Conservation (phyloP, 2,329 filamentous ascomycete species). For the Fusarium sp. region DNA sequence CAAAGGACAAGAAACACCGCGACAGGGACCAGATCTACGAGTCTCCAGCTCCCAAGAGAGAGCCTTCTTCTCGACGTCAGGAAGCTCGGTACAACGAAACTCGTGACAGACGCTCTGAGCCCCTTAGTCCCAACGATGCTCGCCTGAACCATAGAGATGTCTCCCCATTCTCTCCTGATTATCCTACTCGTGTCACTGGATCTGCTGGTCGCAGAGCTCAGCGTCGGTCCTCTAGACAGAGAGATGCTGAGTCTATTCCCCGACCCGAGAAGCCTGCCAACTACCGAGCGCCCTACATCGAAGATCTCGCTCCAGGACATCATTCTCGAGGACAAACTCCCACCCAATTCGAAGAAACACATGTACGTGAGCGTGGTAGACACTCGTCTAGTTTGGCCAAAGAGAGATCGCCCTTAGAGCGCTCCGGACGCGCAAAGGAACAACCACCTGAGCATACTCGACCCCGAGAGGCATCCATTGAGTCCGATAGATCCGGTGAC, state of each 20-base stretch:
- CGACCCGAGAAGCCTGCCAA: not conserved
- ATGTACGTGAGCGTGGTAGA: not conserved
- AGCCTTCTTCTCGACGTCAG: not conserved
- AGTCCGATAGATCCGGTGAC: constrained; percentile 32
- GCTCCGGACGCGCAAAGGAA: not conserved
- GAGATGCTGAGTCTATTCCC: constrained; percentile 26
- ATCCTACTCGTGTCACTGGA: constrained; percentile 37
- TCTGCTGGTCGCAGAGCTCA: constrained; percentile 45
- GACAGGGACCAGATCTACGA: not conserved
- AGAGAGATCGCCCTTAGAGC: constrained; percentile 12
- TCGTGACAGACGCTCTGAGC: constrained; percentile 8
- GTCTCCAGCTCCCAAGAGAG: not conserved
- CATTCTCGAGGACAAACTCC: constrained; percentile 4
- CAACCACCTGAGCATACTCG: not conserved
- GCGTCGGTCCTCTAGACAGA: constrained; percentile 31
- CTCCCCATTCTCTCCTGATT: constrained; percentile 21
- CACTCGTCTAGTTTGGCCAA: constrained; percentile 3
- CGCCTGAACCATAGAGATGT: not conserved
- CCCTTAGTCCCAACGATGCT: not conserved
- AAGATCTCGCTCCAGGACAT: constrained; percentile 34
- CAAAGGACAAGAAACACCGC: not conserved
- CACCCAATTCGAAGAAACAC: not conserved
- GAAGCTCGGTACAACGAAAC: not conserved
- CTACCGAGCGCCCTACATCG: constrained; percentile 43
- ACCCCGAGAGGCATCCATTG: constrained; percentile 16